Base-by-base conservation (phyloP, 2,329 filamentous ascomycete species). In the Pseudocercospora macadamiae region DNA sequence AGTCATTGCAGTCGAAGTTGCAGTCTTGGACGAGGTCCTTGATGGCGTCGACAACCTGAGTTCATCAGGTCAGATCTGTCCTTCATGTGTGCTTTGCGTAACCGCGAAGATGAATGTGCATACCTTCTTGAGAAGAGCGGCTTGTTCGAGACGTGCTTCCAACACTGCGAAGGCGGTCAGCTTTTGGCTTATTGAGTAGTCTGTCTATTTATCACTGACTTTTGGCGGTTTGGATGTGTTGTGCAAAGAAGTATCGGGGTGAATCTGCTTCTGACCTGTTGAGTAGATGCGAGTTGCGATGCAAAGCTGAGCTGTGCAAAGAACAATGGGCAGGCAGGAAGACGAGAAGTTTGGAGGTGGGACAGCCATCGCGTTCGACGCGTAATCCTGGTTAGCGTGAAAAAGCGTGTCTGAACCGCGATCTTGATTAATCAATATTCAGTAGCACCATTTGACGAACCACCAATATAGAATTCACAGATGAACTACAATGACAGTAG, bases 1-100 rank as follows among this genome's bases (percentile, higher is more conserved):
- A 93, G 84, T 99, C 96, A 89, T 97, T 99, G 89, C 96, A 99
- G 84, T 99, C 95, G 81, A 99, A 99, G 82, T 99, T 99, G 88
- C 95, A 99, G 81, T 99, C 95, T 79, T 97, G 95, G 54, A 99
- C 95, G 52, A 99, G 87, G 73, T 99, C 95, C 80, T 97, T 97
- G 87, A 99, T 97, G 70, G 96, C 91, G 76, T 99, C 96, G 72
- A 99, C 93, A 64, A 97, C 91, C 92, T 96, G 68, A 16, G 49
- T 6, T 5, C 18, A 45, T n/a, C 5, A 58, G 44, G 55, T 65
- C 57, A 74, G 68, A 26, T 62, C 42, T 21, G 19, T 25, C 21
- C 42, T 28, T 12, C 18, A 6, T 18, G 36, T 34, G 25, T 23
- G 52, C 9, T 25, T 25, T 10, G 19, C 34, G 60, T 3, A 6